Base-by-base conservation (phyloP, 768 basidiomycete genomes). In the Suillus subalutaceus region DNA sequence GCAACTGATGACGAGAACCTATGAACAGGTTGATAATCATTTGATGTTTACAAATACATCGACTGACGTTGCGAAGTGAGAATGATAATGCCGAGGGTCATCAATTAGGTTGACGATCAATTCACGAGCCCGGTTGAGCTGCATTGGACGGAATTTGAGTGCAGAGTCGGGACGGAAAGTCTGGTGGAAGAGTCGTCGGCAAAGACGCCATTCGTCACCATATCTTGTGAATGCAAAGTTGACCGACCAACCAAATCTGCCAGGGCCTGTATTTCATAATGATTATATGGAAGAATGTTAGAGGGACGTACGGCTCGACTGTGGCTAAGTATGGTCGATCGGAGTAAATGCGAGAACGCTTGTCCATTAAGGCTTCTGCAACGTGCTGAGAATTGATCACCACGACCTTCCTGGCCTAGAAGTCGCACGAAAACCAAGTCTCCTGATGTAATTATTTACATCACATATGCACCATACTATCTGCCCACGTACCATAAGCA, bases 191-290 rank as follows among this genome's bases (percentile, higher is more conserved):
- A 50, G 50, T 50, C 50, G 23, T 15, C 50, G 23, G 23, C 12
- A 50, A 26, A 75, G 43, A 48, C 74, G 73, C 79, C 80, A 80
- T 65, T 67, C 65, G 3, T 66, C 60, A 26, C 37, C 48, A 40
- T 66, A 66, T 2, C 13, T 20, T 20, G 13, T 12, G n/a, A 50
- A 26, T 38, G 20, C 37, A 50, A 62, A 66, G 50, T 35, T 32
- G 37, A 35, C 35, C 30, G 9, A 46, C 65, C 62, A 63, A 8
- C 65, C 65, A 52, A 40, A 66, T 8, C 65, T 66, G n/a, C n/a
- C n/a, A n/a, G n/a, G n/a, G 26, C 15, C 15, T 10, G 7, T 37
- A 41, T 12, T n/a, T 38, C 16, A 53, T 12, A 26, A 15, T 12
- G 13, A 37, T 52, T 67, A 10, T 63, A 46, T 53, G 4, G 16